Percentiles rank a stretch among this genome's conserved stretches.
These are phyloP conservation scores for Ostreobium quekettii DNA, from an alignment of 139 green algal species.

Conservation along the genomic window DNA sequence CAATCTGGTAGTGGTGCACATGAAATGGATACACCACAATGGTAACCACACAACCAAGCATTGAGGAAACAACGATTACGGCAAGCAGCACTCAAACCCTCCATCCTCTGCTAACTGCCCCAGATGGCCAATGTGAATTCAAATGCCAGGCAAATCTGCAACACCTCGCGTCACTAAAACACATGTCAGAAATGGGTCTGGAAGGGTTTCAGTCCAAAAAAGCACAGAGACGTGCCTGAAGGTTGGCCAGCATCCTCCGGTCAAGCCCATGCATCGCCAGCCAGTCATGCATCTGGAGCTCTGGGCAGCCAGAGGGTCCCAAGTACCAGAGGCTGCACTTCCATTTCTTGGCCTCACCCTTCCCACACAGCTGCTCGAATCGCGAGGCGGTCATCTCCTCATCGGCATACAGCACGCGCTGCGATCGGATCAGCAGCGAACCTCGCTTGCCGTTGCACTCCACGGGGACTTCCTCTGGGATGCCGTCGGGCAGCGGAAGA, in stretches of 20 bases:
- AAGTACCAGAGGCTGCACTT: slow-evolving; percentile 60
- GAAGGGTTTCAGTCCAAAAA: too few relatives aligned
- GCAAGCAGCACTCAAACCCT: too few relatives aligned
- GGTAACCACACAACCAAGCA: too few relatives aligned
- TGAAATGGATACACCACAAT: too few relatives aligned
- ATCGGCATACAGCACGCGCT: slow-evolving; percentile 47
- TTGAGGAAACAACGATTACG: too few relatives aligned
- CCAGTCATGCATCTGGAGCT: slow-evolving; percentile 55
- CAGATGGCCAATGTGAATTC: too few relatives aligned
- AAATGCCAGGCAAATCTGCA: too few relatives aligned
- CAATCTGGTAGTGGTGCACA: too few relatives aligned
- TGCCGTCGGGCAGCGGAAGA: slow-evolving; percentile 45
- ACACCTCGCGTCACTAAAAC: too few relatives aligned
- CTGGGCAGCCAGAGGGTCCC: slow-evolving; percentile 3
- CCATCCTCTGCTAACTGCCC: too few relatives aligned
- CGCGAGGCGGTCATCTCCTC: slow-evolving; percentile 44
- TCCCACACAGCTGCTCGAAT: slow-evolving; percentile 70
- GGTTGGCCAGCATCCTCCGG: slow-evolving; percentile 33
- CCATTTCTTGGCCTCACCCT: slow-evolving; percentile 82
- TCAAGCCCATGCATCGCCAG: slow-evolving; percentile 46
- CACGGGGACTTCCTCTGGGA: slow-evolving; percentile 48
- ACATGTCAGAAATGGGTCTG: too few relatives aligned
- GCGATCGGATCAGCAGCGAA: slow-evolving; percentile 44
- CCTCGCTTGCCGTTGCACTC: slow-evolving; percentile 48
- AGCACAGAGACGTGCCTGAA: too few relatives aligned